Conservation (phyloP, 805 yeast genomes). For the Schizosaccharomyces octosporus region DNA sequence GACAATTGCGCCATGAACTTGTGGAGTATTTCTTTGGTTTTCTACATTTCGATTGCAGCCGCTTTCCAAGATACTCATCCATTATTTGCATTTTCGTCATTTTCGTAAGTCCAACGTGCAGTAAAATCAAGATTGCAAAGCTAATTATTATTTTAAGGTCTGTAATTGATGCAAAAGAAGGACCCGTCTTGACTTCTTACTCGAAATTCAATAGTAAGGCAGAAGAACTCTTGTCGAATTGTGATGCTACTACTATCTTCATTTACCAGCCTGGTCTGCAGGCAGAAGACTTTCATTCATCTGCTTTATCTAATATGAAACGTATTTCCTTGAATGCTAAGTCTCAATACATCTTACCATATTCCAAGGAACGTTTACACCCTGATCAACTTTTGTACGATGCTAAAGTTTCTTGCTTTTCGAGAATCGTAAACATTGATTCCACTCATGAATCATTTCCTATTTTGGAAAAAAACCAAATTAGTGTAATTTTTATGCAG, state of each 20-base stretch:
- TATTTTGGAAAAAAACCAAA: not conserved
- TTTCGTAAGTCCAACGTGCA: not conserved
- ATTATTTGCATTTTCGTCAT: not conserved
- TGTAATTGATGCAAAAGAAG: too few species aligned
- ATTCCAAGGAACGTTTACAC: not conserved
- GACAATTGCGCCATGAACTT: not conserved
- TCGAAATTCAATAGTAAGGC: not conserved
- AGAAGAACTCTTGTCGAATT: not conserved
- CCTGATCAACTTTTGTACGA: not conserved
- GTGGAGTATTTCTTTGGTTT: not conserved
- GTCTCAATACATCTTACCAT: not conserved
- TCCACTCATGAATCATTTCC: not conserved
- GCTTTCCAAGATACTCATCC: not conserved
- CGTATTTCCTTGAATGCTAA: not conserved
- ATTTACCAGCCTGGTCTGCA: not conserved
- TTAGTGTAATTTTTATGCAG: not conserved
- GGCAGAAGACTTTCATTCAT: not conserved
- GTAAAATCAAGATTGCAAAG: too few species aligned
- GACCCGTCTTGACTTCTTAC: not conserved
- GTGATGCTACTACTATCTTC: not conserved
- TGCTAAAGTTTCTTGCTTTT: not conserved
- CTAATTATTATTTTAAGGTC: too few species aligned
- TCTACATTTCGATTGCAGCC: not conserved
- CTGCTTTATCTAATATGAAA: not conserved
- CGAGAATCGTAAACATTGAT: not conserved